These are phyloP conservation scores for Tuber borchii DNA, from an alignment of 495 filamentous ascomycete genomes.

Conservation along the genomic window DNA sequence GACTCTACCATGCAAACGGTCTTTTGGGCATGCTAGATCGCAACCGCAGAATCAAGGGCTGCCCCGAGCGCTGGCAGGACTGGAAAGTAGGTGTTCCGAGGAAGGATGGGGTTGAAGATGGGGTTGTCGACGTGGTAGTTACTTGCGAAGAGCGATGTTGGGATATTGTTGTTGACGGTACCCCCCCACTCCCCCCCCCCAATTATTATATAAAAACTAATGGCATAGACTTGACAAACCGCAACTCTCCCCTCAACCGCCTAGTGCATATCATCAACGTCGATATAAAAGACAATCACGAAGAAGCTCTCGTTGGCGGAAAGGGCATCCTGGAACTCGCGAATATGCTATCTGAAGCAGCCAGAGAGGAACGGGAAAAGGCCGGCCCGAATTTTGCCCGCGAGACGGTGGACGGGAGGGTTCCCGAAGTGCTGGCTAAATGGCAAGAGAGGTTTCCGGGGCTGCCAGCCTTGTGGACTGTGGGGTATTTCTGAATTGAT, in stretches of 20 bases:
- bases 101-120: slow-evolving; percentile 75
- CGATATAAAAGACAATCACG: slow-evolving; percentile 97
- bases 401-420: slow-evolving; percentile 78
- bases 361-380: slow-evolving; percentile 64
- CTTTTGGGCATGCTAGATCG: slow-evolving; percentile 91
- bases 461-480: slow-evolving; percentile 83
- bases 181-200: neutral
- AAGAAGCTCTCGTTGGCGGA: slow-evolving; percentile 86
- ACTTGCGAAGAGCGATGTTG: slow-evolving; percentile 98
- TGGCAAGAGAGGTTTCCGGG: slow-evolving; percentile 96
- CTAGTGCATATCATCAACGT: slow-evolving; percentile 97
- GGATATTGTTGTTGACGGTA: slow-evolving; percentile 85
- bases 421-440: slow-evolving; percentile 84
- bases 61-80: slow-evolving; percentile 96
- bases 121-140: slow-evolving; percentile 88
- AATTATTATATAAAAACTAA: neutral
- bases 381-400: slow-evolving; percentile 57
- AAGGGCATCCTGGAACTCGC: slow-evolving; percentile 89
- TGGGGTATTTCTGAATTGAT: slow-evolving; percentile 75
- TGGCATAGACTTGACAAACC: slow-evolving; percentile 62
- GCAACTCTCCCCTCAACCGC: slow-evolving; percentile 74
- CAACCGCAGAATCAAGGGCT: slow-evolving; percentile 86
- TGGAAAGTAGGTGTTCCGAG: slow-evolving; percentile 85
- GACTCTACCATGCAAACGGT: slow-evolving; percentile 85
- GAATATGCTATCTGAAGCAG: slow-evolving; percentile 74